Base-by-base conservation (phyloP, 2,329 filamentous ascomycete species). In the Hirsutella minnesotensis region DNA sequence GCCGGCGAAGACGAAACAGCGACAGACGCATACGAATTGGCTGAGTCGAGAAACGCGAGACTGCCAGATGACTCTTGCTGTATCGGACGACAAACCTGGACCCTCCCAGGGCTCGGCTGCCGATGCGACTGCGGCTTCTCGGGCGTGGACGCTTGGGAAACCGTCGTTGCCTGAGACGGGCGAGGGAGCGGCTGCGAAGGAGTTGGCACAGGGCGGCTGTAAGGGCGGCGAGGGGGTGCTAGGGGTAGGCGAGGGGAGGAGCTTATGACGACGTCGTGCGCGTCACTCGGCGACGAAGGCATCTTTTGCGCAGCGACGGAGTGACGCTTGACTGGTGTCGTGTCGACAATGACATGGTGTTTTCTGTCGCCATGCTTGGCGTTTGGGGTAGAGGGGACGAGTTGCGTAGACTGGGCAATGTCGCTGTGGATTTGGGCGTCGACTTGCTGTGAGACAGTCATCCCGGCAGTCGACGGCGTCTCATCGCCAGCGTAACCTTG, bases 401-500 rank as follows among this genome's bases (percentile, higher is more conserved):
- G 4, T n/a, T 35, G 61, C 1, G 63, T 66, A 13, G 65, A 67
- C 39, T 62, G 58, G 30, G 58, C 59, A 9, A 61, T 59, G 19
- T 76, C 72, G 49, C 63, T 68, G 29, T 62, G 61, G 19, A 77
- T 57, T 47, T 77, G 73, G 8, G 68, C 65, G 21, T 63, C 66
- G n/a, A 75, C 53, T 49, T 76, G 67, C 46, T 76, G 71, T 2
- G 72, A 74, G 15, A 71, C 57, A 3, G 67, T 68, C 44, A 56
- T 49, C 47, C 52, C n/a, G 33, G 9, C 33, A 9, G 33, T 18
- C 5, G 33, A n/a, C 16, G 33, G 33, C 15, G n/a, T 35, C 33
- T 35, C 33, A 18, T 10, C 13, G 5, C 15, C 18, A 5, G 16
- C 33, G n/a, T 9, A n/a, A 9, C 33, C 13, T 35, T 18, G 15